These are phyloP conservation scores for Huiozyma sinensis DNA, from an alignment of 805 yeast genomes.

Conservation along the genomic window DNA sequence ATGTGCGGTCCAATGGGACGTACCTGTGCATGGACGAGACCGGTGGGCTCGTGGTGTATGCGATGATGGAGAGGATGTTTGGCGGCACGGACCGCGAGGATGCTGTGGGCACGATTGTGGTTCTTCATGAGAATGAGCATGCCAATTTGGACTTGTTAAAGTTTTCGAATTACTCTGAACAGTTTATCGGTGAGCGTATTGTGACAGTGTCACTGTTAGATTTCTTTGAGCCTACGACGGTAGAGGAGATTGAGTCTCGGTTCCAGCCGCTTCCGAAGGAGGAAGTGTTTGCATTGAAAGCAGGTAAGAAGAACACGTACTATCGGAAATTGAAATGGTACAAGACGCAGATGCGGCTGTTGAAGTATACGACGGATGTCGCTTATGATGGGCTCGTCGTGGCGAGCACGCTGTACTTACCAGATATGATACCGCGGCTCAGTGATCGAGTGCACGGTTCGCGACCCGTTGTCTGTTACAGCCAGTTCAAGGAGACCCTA, in stretches of 20 bases:
- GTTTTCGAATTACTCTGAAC: slow-evolving; percentile 53
- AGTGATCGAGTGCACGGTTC: slow-evolving; percentile 70
- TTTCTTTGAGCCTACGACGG: slow-evolving; percentile 61
- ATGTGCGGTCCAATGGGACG: slow-evolving; percentile 80
- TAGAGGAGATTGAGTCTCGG: slow-evolving; percentile 34
- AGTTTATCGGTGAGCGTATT: slow-evolving; percentile 42
- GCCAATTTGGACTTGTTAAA: slow-evolving; percentile 65
- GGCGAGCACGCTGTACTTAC: slow-evolving; percentile 61
- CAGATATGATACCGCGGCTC: slow-evolving; percentile 50
- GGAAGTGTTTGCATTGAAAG: slow-evolving; percentile 44
- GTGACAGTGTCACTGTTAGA: slow-evolving; percentile 70
- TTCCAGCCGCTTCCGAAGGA: slow-evolving; percentile 34
- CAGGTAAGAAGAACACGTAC: slow-evolving; percentile 55
- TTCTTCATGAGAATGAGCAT: slow-evolving; percentile 89
- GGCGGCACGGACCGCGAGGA: slow-evolving; percentile 30
- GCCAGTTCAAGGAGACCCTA: slow-evolving; percentile 69
- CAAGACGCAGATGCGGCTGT: slow-evolving; percentile 29
- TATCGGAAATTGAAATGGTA: slow-evolving; percentile 49
- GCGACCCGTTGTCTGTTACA: slow-evolving; percentile 74
- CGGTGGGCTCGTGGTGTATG: slow-evolving; percentile 81
- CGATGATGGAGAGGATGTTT: slow-evolving; percentile 83
- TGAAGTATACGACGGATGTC: slow-evolving; percentile 39
- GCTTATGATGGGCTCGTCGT: slow-evolving; percentile 68
- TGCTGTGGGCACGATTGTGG: slow-evolving; percentile 48
- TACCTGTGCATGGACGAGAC: slow-evolving; percentile 87